phyloP scores from a whole-genome alignment of 306 rosid genomes.

The Pyrus communis region DNA sequence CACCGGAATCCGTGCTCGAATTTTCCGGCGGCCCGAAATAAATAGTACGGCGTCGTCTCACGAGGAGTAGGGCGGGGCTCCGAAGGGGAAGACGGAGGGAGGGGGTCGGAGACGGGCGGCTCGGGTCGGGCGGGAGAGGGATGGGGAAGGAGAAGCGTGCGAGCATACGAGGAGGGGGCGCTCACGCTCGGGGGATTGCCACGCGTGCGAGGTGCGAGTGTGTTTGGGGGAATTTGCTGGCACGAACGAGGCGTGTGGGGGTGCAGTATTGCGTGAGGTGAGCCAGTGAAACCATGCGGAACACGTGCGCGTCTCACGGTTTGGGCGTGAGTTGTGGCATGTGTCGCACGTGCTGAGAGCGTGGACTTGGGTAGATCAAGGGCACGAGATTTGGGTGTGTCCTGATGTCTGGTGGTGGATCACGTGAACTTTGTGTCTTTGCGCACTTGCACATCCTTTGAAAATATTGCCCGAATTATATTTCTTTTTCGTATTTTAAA shows the following conservation, averaged over 20 bases:
- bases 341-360: constrained; percentile 7
- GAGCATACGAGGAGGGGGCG: constrained; percentile 43
- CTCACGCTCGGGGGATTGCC: constrained; percentile 24
- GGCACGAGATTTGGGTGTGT: constrained; percentile 7
- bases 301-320: too few relatives aligned
- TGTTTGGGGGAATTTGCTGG: constrained; percentile 20
- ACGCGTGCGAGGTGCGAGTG: constrained; percentile 40
- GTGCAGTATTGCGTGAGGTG: too few relatives aligned
- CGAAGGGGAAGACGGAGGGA: background rate
- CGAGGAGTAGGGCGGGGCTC: background rate
- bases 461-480: too few relatives aligned
- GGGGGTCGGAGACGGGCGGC: constrained; percentile 22
- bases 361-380: background rate
- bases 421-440: constrained; percentile 1
- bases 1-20: background rate
- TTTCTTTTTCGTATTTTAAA: too few relatives aligned
- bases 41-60: constrained; percentile 1
- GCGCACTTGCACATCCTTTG: background rate
- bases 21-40: constrained; percentile 42
- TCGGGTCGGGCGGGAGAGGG: constrained; percentile 26
- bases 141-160: constrained; percentile 30
- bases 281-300: too few relatives aligned
- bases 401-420: background rate
- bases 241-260: constrained; percentile 72
- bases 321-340: constrained; percentile 5